Conservation (phyloP, 805 yeast genomes). For the Middelhovenomyces tepae region DNA sequence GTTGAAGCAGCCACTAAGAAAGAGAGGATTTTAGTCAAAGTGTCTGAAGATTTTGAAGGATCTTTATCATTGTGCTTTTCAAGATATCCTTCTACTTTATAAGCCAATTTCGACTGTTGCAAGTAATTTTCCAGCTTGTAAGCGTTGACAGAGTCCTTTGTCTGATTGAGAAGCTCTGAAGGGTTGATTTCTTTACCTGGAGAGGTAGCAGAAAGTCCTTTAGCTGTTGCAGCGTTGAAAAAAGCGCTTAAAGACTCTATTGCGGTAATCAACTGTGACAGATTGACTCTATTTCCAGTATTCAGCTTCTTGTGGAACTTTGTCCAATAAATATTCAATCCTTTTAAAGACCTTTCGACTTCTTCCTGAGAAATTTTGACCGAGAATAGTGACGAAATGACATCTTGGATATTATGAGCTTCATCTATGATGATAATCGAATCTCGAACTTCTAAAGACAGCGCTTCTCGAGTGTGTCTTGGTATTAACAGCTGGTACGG, state of each 20-base stretch:
- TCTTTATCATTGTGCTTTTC: slow-evolving; percentile 22
- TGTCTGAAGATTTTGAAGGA: slow-evolving; percentile 29
- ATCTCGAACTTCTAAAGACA: slow-evolving; percentile 50
- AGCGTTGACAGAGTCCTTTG: slow-evolving; percentile 57
- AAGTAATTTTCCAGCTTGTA: slow-evolving; percentile 59
- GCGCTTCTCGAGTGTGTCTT: slow-evolving; percentile 45
- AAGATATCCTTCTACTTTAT: slow-evolving; percentile 69
- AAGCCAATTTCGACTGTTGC: slow-evolving; percentile 64
- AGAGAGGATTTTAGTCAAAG: slow-evolving; percentile 54
- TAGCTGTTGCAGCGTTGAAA: slow-evolving; percentile 26
- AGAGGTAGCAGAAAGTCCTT: slow-evolving; percentile 22
- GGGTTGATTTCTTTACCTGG: slow-evolving; percentile 50
- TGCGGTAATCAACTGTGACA: slow-evolving; percentile 54
- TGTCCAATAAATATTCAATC: slow-evolving; percentile 45
- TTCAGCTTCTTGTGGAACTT: slow-evolving; percentile 60
- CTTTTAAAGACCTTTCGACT: slow-evolving; percentile 35
- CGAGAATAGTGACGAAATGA: slow-evolving; percentile 63
- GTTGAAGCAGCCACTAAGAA: slow-evolving; percentile 60
- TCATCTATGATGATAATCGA: slow-evolving; percentile 80
- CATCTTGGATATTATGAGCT: slow-evolving; percentile 82
- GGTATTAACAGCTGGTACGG: slow-evolving; percentile 78
- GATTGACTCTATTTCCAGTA: slow-evolving; percentile 60
- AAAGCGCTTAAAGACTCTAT: slow-evolving; percentile 44
- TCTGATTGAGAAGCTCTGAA: slow-evolving; percentile 45
- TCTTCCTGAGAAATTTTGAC: slow-evolving; percentile 45